Percentiles rank a stretch among this genome's conserved stretches.
Conservation (phyloP, 371 early-diverging fungal genomes). For the Fennellomyces sp. region DNA sequence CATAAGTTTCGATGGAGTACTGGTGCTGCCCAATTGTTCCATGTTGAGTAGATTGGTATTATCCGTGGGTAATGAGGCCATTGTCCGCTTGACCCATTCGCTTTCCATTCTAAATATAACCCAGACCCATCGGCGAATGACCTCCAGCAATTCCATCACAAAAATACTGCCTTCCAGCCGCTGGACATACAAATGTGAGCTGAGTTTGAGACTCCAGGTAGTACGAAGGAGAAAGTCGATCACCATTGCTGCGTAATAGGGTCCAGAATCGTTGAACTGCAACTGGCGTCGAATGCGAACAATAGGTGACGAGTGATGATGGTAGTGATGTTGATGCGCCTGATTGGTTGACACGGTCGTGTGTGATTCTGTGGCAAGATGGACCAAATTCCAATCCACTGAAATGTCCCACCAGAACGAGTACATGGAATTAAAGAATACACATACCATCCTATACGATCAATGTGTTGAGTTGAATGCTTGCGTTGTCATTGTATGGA, state of each 20-base stretch:
- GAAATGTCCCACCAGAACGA: slow-evolving; percentile 95
- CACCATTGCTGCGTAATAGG: slow-evolving; percentile 78
- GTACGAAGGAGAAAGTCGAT: slow-evolving; percentile 82
- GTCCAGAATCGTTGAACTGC: slow-evolving; percentile 58
- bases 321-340: slow-evolving; percentile 13
- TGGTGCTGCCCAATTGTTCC: slow-evolving; percentile 3
- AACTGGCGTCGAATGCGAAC: slow-evolving; percentile 63
- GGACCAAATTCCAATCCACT: slow-evolving; percentile 87
- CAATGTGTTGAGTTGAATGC: too few relatives aligned
- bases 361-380: slow-evolving; percentile 8
- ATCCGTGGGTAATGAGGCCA: slow-evolving; percentile 25
- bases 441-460: slow-evolving; percentile 69
- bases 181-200: slow-evolving; percentile 70
- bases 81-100: slow-evolving; percentile 67
- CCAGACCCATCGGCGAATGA: slow-evolving; percentile 91
- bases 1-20: slow-evolving; percentile 5
- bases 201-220: slow-evolving; percentile 85
- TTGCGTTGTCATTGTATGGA: too few relatives aligned
- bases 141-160: slow-evolving; percentile 77
- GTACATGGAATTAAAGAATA: slow-evolving; percentile 85
- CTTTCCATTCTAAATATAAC: slow-evolving; percentile 86
- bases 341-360: slow-evolving; percentile 10
- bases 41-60: not conserved
- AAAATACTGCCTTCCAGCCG: slow-evolving; percentile 73
- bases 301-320: slow-evolving; percentile 22